Percentiles rank a stretch among this genome's conserved stretches.
Evolutionary conservation across 345 rosid genomes (phyloP).

Genomic region (Bruguiera sexangula): DNA sequence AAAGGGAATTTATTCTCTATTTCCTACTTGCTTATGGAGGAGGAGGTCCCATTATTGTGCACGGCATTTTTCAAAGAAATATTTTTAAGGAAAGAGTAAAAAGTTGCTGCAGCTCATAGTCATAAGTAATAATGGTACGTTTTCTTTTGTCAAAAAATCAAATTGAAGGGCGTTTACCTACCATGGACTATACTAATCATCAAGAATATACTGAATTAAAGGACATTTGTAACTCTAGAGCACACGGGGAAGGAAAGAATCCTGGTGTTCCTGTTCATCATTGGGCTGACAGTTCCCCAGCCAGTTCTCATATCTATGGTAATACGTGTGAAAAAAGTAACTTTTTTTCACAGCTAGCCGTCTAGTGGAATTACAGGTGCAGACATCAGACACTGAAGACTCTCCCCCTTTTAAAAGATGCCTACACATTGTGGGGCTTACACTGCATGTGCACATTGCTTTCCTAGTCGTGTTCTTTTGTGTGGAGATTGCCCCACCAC

Average conservation of each 20-base stretch:
- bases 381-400: neutral
- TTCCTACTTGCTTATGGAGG: neutral
- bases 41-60: too few relatives aligned
- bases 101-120: too few relatives aligned
- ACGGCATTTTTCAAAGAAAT: too few relatives aligned
- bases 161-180: too few relatives aligned
- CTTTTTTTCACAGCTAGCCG: too few relatives aligned
- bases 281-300: neutral
- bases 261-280: neutral
- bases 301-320: too few relatives aligned
- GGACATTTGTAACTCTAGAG: neutral
- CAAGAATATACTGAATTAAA: neutral
- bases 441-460: constrained; percentile 48
- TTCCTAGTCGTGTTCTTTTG: constrained; percentile 26
- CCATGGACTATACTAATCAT: too few relatives aligned
- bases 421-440: constrained; percentile 23
- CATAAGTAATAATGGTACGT: too few relatives aligned
- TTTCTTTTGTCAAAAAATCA: too few relatives aligned
- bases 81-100: too few relatives aligned
- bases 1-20: constrained; percentile 12
- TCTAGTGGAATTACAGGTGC: too few relatives aligned
- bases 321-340: too few relatives aligned
- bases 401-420: neutral
- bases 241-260: neutral
- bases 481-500: constrained; percentile 31